These are phyloP conservation scores for Microglena sp. DNA, from an alignment of 139 green algal genomes.

Conservation along the genomic window DNA sequence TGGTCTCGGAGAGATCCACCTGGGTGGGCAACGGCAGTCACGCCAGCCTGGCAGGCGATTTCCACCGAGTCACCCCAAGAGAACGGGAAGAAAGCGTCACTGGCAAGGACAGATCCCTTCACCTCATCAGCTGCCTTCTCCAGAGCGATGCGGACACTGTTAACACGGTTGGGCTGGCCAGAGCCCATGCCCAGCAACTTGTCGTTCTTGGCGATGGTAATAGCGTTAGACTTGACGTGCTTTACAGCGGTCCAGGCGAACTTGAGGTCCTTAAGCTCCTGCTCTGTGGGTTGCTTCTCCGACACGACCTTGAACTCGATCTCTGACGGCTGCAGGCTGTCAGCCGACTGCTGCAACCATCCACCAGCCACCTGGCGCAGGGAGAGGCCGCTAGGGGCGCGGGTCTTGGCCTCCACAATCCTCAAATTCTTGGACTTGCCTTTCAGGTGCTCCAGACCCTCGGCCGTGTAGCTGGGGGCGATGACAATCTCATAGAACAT, in stretches of 20 bases:
- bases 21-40: conserved; percentile 91
- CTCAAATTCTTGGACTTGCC: conserved; percentile 96
- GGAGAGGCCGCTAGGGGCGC: conserved; percentile 44
- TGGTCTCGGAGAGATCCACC: conserved; percentile 88
- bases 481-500: conserved; percentile 99
- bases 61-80: conserved; percentile 92
- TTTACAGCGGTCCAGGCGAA: conserved; percentile 96
- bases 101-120: conserved; percentile 82
- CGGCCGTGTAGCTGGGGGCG: conserved; percentile 84
- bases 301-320: conserved; percentile 81
- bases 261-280: conserved; percentile 88
- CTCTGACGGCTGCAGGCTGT: conserved; percentile 63
- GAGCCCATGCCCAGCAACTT: conserved; percentile 94
- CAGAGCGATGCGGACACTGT: conserved; percentile 34
- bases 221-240: conserved; percentile 99
- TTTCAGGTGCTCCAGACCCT: conserved; percentile 88
- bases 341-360: conserved; percentile 80
- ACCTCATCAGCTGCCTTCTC: conserved; percentile 16
- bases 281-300: conserved; percentile 68
- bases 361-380: conserved; percentile 77
- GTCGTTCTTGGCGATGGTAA: conserved; percentile 89
- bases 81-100: conserved; percentile 99
- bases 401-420: conserved; percentile 87
- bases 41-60: conserved; percentile 90
- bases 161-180: conserved; percentile 98